phyloP scores from a whole-genome alignment of 371 early-diverging fungal species.

The Choanephora cucurbitarum region DNA sequence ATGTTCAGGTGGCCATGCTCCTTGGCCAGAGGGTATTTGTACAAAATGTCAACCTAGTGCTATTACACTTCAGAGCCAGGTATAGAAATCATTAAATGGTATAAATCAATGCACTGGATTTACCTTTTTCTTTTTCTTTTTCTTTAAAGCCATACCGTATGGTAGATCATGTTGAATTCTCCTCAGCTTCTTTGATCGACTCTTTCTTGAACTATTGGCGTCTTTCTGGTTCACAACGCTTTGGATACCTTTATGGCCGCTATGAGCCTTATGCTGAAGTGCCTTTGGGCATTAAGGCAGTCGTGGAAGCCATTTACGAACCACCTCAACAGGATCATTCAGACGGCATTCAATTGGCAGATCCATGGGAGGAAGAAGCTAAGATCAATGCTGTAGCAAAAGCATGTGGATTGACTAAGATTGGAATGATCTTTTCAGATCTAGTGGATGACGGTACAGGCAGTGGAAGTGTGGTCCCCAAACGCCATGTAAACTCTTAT shows the following conservation, averaged over 20 bases:
- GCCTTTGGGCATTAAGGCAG: constrained; percentile 96
- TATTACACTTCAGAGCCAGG: constrained; percentile 88
- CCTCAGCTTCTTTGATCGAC: constrained; percentile 85
- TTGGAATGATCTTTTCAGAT: constrained; percentile 98
- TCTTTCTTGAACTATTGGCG: constrained; percentile 90
- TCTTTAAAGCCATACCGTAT: constrained; percentile 82
- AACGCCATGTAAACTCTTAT: constrained; percentile 90
- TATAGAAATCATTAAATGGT: constrained; percentile 19
- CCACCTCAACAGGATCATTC: constrained; percentile 86
- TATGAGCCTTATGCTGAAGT: constrained; percentile 93
- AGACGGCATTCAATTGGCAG: constrained; percentile 79
- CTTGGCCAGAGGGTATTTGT: constrained; percentile 95
- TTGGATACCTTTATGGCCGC: constrained; percentile 94
- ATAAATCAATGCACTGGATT: not conserved
- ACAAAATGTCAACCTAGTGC: constrained; percentile 97
- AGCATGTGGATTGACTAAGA: constrained; percentile 75
- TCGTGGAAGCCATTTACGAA: constrained; percentile 96
- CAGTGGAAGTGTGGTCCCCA: constrained; percentile 81
- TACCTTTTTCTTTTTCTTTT: not conserved
- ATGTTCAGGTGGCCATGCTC: constrained; percentile 84
- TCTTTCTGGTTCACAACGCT: constrained; percentile 84
- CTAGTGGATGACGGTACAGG: constrained; percentile 86
- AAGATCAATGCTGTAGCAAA: constrained; percentile 70
- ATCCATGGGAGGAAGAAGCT: constrained; percentile 61
- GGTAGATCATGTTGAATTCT: constrained; percentile 99